Conservation (phyloP, 768 basidiomycete species). For the Clathrus columnatus region DNA sequence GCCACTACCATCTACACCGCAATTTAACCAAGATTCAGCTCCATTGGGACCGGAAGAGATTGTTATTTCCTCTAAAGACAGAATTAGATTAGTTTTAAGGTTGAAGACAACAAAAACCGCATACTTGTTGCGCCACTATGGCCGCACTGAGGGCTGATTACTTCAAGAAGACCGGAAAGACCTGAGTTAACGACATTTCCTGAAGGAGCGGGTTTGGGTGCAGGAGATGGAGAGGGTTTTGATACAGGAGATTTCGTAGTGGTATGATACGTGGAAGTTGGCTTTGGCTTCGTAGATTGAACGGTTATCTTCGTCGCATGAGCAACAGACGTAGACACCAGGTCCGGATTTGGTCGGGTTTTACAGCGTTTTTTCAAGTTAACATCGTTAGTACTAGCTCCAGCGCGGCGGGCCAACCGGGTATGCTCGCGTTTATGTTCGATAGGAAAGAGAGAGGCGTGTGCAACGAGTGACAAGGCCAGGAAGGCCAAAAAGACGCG, state of each 20-base stretch:
- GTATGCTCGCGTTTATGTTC: constrained; percentile 3
- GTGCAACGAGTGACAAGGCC: constrained; percentile 4
- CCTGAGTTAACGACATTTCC: not conserved
- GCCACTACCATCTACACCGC: constrained; percentile 51
- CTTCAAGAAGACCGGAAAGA: not conserved
- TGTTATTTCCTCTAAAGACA: constrained; percentile 37
- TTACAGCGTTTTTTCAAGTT: not conserved
- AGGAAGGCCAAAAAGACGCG: not conserved
- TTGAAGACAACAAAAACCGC: constrained; percentile 12
- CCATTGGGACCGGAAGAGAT: constrained; percentile 42
- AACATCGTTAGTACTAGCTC: not conserved
- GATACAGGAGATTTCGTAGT: not conserved
- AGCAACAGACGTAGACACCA: not conserved
- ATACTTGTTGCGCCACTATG: constrained; percentile 41
- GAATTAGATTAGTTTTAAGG: constrained; percentile 5
- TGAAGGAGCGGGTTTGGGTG: not conserved
- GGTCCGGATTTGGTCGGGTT: not conserved
- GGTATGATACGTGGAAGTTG: not conserved
- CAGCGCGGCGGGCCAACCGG: not conserved
- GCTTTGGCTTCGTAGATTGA: not conserved
- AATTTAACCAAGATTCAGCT: constrained; percentile 61
- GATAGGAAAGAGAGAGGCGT: constrained; percentile 4
- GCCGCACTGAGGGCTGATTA: constrained; percentile 30
- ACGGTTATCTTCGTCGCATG: not conserved
- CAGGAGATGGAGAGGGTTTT: not conserved